Base-by-base conservation (phyloP, 176 grass and related monocot species). In the Oryza meridionalis region DNA sequence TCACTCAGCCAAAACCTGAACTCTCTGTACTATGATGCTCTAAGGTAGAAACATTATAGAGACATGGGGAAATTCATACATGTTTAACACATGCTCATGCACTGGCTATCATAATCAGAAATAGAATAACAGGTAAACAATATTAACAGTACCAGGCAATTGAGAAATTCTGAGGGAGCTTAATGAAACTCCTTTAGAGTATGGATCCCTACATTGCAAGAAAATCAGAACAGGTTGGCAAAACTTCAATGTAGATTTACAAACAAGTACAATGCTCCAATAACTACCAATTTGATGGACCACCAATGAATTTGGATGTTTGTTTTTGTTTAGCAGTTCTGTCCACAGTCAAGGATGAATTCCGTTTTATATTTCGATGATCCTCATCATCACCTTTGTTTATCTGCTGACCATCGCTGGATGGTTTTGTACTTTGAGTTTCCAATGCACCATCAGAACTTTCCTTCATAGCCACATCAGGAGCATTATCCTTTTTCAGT, bases 241-340 rank as follows among this genome's bases (percentile, higher is more conserved):
- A 63, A 84, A 59, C 4, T 55, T 86, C 37, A 63, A 75, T 33
- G 26, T 53, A 8, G 26, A 72, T 49, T 82, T 47, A 72, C 26
- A 25, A 78, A 82, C 49, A 69, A 82, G 35, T 77, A 67, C 43
- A 73, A 35, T 58, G 43, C 65, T 75, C 69, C 35, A 51, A 82
- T 77, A 85, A 63, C 84, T 90, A 98, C 96, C 89, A 98, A 90
- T 89, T 96, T 85, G 88, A 92, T 72, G 86, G 81, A 21, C 83
- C 77, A 91, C 83, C 91, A 87, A 89, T 27, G 81, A 88, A 87
- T 63, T 71, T 63, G 78, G 86, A 75, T 40, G 86, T 79, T 61
- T 85, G 43, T 86, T 86, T 94, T 21, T 67, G 89, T 87, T 85
- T 89, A 46, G 37, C 70, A 79, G 11, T 88, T 88, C 45, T 25